These are phyloP conservation scores for Zymoseptoria pseudotritici DNA, from an alignment of 2,329 filamentous ascomycete species.

Conservation along the genomic window DNA sequence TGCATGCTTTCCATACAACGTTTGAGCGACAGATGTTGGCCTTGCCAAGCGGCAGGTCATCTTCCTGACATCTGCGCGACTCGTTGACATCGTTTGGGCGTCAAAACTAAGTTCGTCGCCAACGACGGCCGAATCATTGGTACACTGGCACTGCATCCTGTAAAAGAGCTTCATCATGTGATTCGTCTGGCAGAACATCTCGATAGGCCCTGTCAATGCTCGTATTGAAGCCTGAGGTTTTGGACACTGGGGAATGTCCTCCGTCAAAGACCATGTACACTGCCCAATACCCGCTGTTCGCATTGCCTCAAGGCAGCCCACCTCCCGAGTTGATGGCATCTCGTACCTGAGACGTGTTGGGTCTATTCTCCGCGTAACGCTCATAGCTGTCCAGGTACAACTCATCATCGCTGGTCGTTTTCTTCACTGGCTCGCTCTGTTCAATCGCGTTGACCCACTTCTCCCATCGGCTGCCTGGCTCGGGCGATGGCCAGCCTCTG, in stretches of 20 bases:
- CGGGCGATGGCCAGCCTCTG: constrained; percentile 58
- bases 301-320: constrained; percentile 42
- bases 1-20: not conserved
- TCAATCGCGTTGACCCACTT: constrained; percentile 56
- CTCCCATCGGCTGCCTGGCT: constrained; percentile 57
- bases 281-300: too few species aligned
- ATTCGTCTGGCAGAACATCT: not conserved
- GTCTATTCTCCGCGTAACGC: constrained; percentile 55
- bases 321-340: constrained; percentile 54
- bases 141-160: not conserved
- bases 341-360: constrained; percentile 51
- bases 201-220: not conserved
- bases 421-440: constrained; percentile 51
- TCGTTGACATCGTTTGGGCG: not conserved
- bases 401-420: constrained; percentile 59
- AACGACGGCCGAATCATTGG: not conserved
- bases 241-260: too few species aligned
- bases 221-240: too few species aligned
- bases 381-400: constrained; percentile 62
- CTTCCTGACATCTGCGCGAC: not conserved
- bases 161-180: not conserved
- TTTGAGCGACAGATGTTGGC: not conserved
- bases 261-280: too few species aligned
- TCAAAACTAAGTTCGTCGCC: not conserved
- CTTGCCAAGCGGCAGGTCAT: not conserved